Evolutionary conservation across 1,284 basidiomycete genomes (phyloP).

Genomic region (Ustilago sp.): DNA sequence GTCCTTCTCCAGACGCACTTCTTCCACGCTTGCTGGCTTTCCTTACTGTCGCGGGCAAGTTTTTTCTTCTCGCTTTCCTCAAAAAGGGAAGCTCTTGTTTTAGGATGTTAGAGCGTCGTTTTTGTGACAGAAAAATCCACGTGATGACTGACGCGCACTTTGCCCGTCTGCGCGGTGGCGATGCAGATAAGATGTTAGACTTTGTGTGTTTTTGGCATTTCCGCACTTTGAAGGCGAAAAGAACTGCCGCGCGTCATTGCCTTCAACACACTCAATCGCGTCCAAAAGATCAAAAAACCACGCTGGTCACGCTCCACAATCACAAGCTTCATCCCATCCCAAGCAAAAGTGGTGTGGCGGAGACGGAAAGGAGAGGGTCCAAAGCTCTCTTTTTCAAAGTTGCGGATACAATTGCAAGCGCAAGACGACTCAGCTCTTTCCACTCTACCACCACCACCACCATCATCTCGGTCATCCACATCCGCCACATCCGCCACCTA

Average conservation of each 20-base stretch:
- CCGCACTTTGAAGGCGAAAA: not conserved
- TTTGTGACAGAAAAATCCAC: slow-evolving; percentile 1
- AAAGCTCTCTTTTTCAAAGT: not conserved
- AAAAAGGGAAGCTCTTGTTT: not conserved
- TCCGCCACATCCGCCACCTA: not conserved
- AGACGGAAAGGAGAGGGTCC: slow-evolving; percentile 3
- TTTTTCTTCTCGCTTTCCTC: slow-evolving; percentile 23
- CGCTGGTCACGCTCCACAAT: slow-evolving; percentile 28
- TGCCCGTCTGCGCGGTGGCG: not conserved
- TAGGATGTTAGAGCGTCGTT: slow-evolving; percentile 15
- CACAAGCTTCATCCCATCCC: not conserved
- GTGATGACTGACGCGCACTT: slow-evolving; percentile 24
- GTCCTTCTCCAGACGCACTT: not conserved
- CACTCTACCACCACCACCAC: slow-evolving; percentile 23
- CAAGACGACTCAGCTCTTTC: slow-evolving; percentile 14
- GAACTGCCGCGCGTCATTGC: slow-evolving; percentile 21
- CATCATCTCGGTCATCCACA: slow-evolving; percentile 13
- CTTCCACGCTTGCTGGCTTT: not conserved
- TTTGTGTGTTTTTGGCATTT: not conserved
- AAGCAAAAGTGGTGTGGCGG: slow-evolving; percentile 3
- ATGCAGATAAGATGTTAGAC: slow-evolving; percentile 1
- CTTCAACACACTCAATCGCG: not conserved
- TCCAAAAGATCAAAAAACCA: slow-evolving; percentile 2
- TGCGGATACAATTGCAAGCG: slow-evolving; percentile 1
- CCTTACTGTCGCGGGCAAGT: slow-evolving; percentile 16